Conservation (phyloP, 768 basidiomycete species). For the Pleurotus pulmonarius region DNA sequence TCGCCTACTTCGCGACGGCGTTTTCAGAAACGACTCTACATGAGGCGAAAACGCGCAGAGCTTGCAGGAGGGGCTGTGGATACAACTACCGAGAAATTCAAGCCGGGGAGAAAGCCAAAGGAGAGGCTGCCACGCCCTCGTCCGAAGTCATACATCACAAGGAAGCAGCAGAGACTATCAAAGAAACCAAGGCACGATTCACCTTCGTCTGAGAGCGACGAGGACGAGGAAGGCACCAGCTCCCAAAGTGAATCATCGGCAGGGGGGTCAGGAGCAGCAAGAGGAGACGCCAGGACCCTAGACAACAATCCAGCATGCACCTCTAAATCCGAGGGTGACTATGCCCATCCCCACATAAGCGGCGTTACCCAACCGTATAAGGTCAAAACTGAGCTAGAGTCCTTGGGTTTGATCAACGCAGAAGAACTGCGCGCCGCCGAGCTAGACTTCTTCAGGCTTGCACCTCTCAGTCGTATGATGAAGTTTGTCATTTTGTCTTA, state of each 20-base stretch:
- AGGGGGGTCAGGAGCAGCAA: too few species aligned
- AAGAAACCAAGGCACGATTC: not conserved
- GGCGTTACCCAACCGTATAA: constrained; percentile 45
- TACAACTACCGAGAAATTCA: constrained; percentile 26
- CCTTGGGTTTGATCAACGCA: constrained; percentile 39
- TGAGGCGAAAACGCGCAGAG: constrained; percentile 67
- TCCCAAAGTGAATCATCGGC: not conserved
- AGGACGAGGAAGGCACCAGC: constrained; percentile 3
- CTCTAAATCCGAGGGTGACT: too few species aligned
- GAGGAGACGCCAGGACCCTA: too few species aligned
- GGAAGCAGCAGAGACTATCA: constrained; percentile 6
- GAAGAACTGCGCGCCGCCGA: constrained; percentile 36
- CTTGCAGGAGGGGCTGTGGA: constrained; percentile 30
- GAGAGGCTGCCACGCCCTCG: constrained; percentile 16
- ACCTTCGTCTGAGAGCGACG: not conserved
- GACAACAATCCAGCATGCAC: too few species aligned
- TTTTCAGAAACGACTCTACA: constrained; percentile 61
- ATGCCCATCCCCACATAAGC: constrained; percentile 18
- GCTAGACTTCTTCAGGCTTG: constrained; percentile 47
- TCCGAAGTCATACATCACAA: constrained; percentile 6
- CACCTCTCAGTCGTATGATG: constrained; percentile 32
- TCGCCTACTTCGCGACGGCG: constrained; percentile 51
- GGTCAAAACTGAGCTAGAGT: constrained; percentile 35
- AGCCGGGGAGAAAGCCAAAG: constrained; percentile 30
- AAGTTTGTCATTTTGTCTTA: constrained; percentile 23